Conservation (phyloP, 2,329 filamentous ascomycete species). For the Tympanopsis confertula region DNA sequence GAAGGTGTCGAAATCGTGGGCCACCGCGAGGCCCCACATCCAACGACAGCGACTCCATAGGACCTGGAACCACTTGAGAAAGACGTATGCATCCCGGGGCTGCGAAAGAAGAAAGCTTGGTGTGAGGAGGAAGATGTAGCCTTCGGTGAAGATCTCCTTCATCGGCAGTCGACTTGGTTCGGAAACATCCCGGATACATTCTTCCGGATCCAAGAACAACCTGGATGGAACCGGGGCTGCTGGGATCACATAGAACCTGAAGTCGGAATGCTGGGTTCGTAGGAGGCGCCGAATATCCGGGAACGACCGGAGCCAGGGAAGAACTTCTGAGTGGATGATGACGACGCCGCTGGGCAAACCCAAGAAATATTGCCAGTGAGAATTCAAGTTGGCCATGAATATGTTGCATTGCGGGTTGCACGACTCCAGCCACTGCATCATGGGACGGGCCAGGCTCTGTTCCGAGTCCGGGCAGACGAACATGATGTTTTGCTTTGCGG, state of each 20-base stretch:
- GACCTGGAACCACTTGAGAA: conserved; percentile 23
- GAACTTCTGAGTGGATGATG: conserved; percentile 31
- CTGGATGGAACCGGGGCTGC: too few relatives aligned
- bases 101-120: conserved; percentile 28
- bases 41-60: conserved; percentile 5
- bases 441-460: conserved; percentile 18
- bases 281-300: conserved; percentile 23
- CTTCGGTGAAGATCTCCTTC: conserved; percentile 11
- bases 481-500: conserved; percentile 26
- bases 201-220: too few relatives aligned
- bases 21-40: neutral
- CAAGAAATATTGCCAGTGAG: conserved; percentile 34
- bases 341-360: conserved; percentile 17
- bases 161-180: neutral
- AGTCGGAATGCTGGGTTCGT: conserved; percentile 11
- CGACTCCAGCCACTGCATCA: conserved; percentile 30
- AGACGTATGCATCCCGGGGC: conserved; percentile 17
- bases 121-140: conserved; percentile 23
- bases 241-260: conserved; percentile 28
- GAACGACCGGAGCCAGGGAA: conserved; percentile 24
- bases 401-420: conserved; percentile 27
- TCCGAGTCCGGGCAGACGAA: conserved; percentile 32
- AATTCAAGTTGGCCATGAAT: conserved; percentile 24
- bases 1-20: conserved; percentile 7
- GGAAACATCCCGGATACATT: too few relatives aligned